phyloP scores from a whole-genome alignment of 768 basidiomycete species.

The Xerocomus potaroensis region DNA sequence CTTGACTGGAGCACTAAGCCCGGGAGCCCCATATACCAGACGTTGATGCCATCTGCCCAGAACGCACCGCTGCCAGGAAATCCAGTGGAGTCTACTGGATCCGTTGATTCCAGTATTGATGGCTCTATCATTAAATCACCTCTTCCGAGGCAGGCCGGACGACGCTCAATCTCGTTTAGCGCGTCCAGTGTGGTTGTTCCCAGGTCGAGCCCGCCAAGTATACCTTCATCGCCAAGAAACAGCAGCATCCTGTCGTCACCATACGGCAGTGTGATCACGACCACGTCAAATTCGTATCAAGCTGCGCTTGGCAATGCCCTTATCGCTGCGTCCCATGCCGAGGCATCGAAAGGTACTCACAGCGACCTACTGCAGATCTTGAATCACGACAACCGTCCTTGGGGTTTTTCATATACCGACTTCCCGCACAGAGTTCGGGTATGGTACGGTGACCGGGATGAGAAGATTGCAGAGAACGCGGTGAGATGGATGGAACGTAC shows the following conservation, averaged over 20 bases:
- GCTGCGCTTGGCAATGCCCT: slow-evolving; percentile 84
- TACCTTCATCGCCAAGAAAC: slow-evolving; percentile 50
- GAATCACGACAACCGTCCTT: slow-evolving; percentile 81
- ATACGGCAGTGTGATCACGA: slow-evolving; percentile 18
- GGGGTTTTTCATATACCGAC: slow-evolving; percentile 85
- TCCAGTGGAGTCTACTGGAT: slow-evolving; percentile 14
- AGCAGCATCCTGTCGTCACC: slow-evolving; percentile 38
- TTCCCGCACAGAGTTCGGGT: slow-evolving; percentile 75
- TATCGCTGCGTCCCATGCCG: slow-evolving; percentile 91
- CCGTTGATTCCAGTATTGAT: slow-evolving; percentile 28
- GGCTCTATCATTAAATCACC: slow-evolving; percentile 33
- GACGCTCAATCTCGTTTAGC: slow-evolving; percentile 69
- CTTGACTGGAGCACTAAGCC: slow-evolving; percentile 45
- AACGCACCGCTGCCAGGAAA: slow-evolving; percentile 16
- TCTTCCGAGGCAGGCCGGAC: slow-evolving; percentile 48
- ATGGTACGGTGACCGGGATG: slow-evolving; percentile 93
- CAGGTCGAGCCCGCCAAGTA: slow-evolving; percentile 42
- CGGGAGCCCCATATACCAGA: slow-evolving; percentile 8
- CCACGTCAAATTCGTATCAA: slow-evolving; percentile 39
- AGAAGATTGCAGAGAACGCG: slow-evolving; percentile 87
- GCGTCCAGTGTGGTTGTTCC: slow-evolving; percentile 26
- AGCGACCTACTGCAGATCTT: slow-evolving; percentile 89
- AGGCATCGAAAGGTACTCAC: slow-evolving; percentile 88
- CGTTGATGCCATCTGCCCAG: slow-evolving; percentile 18
- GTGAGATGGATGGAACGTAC: slow-evolving; percentile 89